These are phyloP conservation scores for Karstenula rhodostoma DNA, from an alignment of 2,329 filamentous ascomycete species.

Conservation along the genomic window DNA sequence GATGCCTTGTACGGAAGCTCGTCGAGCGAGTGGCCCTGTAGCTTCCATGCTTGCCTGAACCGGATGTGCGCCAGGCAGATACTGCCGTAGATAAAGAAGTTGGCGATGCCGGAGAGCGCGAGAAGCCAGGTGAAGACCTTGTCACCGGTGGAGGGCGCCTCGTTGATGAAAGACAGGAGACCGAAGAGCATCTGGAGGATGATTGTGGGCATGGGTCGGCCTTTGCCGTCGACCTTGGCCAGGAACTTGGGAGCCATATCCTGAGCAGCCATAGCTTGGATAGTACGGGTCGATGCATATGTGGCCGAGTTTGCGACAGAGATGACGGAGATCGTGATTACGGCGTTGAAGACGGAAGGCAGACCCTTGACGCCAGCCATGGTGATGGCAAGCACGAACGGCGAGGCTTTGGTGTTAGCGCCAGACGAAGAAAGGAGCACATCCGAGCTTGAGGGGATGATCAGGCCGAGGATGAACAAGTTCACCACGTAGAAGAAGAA, in stretches of 20 bases:
- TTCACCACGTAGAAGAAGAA: constrained; percentile 54
- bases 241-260: constrained; percentile 76
- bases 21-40: constrained; percentile 44
- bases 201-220: constrained; percentile 79
- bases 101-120: constrained; percentile 74
- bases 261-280: constrained; percentile 59
- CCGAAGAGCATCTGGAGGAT: constrained; percentile 71
- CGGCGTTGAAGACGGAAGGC: constrained; percentile 71
- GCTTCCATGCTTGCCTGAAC: constrained; percentile 67
- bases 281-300: constrained; percentile 63
- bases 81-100: constrained; percentile 78
- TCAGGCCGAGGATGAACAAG: constrained; percentile 51
- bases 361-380: constrained; percentile 67
- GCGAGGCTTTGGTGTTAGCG: constrained; percentile 57
- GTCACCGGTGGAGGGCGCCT: constrained; percentile 65
- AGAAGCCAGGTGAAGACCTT: constrained; percentile 81
- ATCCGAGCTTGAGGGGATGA: constrained; percentile 45
- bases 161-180: constrained; percentile 74
- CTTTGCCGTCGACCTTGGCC: constrained; percentile 80
- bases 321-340: constrained; percentile 67
- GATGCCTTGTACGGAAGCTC: constrained; percentile 50
- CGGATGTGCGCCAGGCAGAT: constrained; percentile 91
- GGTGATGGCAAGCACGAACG: constrained; percentile 71
- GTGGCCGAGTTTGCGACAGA: constrained; percentile 66
- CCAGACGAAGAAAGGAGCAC: constrained; percentile 41